These are phyloP conservation scores for Ziziphus jujuba DNA, from an alignment of 306 rosid genomes.

Conservation along the genomic window DNA sequence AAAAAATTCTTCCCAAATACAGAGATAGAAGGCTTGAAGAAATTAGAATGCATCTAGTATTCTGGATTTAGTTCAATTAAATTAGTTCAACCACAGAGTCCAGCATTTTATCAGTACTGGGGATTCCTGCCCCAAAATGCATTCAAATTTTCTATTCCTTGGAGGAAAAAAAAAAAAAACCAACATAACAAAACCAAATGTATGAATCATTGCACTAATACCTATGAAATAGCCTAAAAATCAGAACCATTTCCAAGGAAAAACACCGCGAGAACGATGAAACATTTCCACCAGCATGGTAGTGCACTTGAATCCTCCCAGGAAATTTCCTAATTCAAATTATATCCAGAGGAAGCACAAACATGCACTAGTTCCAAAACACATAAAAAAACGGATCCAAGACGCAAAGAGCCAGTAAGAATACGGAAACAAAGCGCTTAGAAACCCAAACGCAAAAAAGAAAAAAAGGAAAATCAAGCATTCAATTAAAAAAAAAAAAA, in stretches of 20 bases:
- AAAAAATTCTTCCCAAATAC: no score
- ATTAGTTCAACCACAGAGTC: no score
- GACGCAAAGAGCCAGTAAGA: constrained; percentile 1
- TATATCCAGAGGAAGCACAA: constrained; percentile 5
- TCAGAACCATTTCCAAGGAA: not conserved
- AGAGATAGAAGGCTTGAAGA: no score
- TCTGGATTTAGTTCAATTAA: no score
- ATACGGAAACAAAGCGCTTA: not conserved
- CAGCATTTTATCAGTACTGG: no score
- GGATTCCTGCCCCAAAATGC: no score
- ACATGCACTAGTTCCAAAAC: not conserved
- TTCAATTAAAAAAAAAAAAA: no score
- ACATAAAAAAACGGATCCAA: constrained; percentile 19
- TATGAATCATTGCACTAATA: no score
- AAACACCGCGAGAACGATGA: not conserved
- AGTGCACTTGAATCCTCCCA: constrained; percentile 1
- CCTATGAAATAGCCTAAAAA: not conserved
- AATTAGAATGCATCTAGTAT: no score
- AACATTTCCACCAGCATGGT: not conserved
- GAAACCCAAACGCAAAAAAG: constrained; percentile 1
- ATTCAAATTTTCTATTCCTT: no score
- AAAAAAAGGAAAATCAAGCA: not conserved
- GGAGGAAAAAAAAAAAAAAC: no score
- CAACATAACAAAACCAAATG: not conserved
- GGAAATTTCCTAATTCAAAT: constrained; percentile 9